phyloP scores from a whole-genome alignment of 345 rosid species.

The Capsella bursapastoris region DNA sequence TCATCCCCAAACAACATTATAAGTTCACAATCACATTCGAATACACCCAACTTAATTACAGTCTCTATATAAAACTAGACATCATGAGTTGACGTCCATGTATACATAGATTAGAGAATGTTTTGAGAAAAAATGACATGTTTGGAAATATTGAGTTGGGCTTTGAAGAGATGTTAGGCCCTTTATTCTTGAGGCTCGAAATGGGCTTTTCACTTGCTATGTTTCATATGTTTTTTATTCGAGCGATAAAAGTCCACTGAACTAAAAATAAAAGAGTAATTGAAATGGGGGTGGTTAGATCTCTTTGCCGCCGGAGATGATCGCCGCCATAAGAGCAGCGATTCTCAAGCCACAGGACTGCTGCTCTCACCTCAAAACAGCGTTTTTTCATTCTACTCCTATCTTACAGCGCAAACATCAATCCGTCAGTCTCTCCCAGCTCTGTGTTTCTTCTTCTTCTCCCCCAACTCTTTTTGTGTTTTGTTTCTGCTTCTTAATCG shows the following conservation, averaged over 20 bases:
- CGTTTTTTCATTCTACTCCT: constrained; percentile 63
- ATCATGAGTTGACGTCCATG: not conserved
- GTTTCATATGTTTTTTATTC: too few relatives aligned
- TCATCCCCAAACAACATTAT: too few relatives aligned
- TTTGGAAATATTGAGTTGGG: not conserved
- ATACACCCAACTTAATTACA: too few relatives aligned
- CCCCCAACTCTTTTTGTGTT: not conserved
- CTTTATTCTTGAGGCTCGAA: not conserved
- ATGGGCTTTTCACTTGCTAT: not conserved
- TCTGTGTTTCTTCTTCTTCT: not conserved
- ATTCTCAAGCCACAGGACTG: constrained; percentile 44
- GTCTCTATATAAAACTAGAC: too few relatives aligned
- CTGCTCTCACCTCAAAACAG: constrained; percentile 31
- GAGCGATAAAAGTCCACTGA: too few relatives aligned
- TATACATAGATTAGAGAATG: not conserved
- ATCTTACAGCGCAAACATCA: constrained; percentile 61
- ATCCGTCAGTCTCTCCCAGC: constrained; percentile 46
- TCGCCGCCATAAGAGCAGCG: constrained; percentile 49
- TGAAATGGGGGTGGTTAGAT: not conserved
- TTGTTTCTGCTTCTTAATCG: not conserved
- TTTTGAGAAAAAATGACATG: not conserved
- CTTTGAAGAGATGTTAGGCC: not conserved
- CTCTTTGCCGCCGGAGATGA: constrained; percentile 44
- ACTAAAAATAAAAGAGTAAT: too few relatives aligned
- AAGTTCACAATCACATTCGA: too few relatives aligned